Base-by-base conservation (phyloP, 305 asterid genomes). In the Lippia alba region DNA sequence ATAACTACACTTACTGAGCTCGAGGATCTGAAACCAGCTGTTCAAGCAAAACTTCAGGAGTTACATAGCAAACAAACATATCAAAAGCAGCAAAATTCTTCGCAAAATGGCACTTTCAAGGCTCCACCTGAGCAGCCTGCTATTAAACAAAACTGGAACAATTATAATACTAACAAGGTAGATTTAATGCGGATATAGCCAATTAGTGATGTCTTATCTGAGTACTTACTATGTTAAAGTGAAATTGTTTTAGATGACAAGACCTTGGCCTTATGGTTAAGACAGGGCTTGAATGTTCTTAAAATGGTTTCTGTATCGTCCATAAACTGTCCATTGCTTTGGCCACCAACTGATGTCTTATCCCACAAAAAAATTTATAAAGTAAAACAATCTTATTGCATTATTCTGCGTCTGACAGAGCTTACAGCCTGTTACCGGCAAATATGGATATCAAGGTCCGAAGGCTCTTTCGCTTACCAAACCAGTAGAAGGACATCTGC, bases 1-100 rank as follows among this genome's bases (percentile, higher is more conserved):
- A 61, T 75, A 12, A 70, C 73, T 74, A 91, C 96, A 39, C 40
- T 94, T 66, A 61, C 83, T 69, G 98, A 94, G 90, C 97, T 94
- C 79, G 98, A 94, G 82, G 78, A 83, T 66, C 78, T 94, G 85
- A 85, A 91, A 77, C 91, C 98, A 30, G 83, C 72, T 78, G 97
- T 91, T 69, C 91, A 85, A 83, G 79, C 64, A 71, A 87, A 84
- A 79, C 76, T 94, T 73, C 84, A 86, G 77, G 96, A 83, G 62
- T 77, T 88, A 49, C 89, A 85, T 64, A 80, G 71, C 67, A 85
- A 78, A 67, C 86, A 74, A 63, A 58, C 58, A n/a, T 74, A 68
- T 76, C 87, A 78, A 65, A 81, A 80, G 55, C 79, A 54, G 76
- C 79, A 74, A 51, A 76, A 70, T 79, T 72, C 73, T 56, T 77